phyloP scores from a whole-genome alignment of 768 basidiomycete genomes.

The Boletus bicolor region DNA sequence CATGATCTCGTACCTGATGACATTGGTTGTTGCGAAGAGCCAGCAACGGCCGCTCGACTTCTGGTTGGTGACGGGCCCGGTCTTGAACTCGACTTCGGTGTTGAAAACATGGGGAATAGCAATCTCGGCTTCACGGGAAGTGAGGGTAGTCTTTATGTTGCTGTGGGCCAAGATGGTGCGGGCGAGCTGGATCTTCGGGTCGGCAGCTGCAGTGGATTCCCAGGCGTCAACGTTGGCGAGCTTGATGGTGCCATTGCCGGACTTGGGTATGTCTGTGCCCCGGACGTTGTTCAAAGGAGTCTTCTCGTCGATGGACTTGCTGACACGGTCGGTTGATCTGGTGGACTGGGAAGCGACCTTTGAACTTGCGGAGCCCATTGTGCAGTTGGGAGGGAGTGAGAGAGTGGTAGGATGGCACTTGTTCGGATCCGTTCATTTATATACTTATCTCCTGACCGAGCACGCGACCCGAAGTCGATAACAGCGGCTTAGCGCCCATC shows the following conservation, averaged over 20 bases:
- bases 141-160: slow-evolving; percentile 60
- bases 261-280: slow-evolving; percentile 28
- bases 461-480: slow-evolving; percentile 13
- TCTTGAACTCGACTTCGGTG: slow-evolving; percentile 72
- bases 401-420: slow-evolving; percentile 9
- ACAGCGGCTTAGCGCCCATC: background rate
- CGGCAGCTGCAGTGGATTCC: slow-evolving; percentile 53
- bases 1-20: slow-evolving; percentile 80
- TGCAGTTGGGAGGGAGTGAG: background rate
- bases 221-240: slow-evolving; percentile 58
- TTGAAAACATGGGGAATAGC: slow-evolving; percentile 81
- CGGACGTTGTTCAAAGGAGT: background rate
- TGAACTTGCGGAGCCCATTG: slow-evolving; percentile 28
- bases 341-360: slow-evolving; percentile 20
- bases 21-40: slow-evolving; percentile 91
- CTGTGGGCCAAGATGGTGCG: slow-evolving; percentile 71
- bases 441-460: slow-evolving; percentile 20
- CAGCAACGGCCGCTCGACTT: slow-evolving; percentile 90
- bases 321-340: slow-evolving; percentile 17
- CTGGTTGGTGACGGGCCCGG: slow-evolving; percentile 83
- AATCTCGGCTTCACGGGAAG: slow-evolving; percentile 59
- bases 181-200: slow-evolving; percentile 68
- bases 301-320: slow-evolving; percentile 29
- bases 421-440: slow-evolving; percentile 21
- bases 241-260: slow-evolving; percentile 60